Evolutionary conservation across 202 grass and related monocot species (phyloP), one percentile per base, ranked within the genome.

Genomic region (Alloteropsis angusta): DNA sequence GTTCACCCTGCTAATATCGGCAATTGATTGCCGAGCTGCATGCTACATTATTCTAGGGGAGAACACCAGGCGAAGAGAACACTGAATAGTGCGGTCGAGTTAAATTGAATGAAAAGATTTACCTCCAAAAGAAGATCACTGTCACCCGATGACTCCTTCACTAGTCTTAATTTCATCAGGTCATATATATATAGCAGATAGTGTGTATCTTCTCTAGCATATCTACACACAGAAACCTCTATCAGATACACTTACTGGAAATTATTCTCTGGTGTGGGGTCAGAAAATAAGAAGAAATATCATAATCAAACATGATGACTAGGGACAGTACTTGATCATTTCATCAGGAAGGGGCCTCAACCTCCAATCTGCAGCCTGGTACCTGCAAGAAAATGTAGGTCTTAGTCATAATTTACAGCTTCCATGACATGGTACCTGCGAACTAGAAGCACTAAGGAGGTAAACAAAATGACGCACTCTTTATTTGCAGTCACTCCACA

Each of bases 181-280:
- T 98, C 96, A 81, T 93, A 93, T 85, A 98, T 94, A 73, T 95
- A 90, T 19, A 98, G 75, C 37, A 98, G 87, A 83, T 95, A 98
- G 76, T 98, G 96, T 79, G 96, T 98, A 85, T 98, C 96, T 90
- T 98, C 96, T 91, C 92, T 98, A 42, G 90, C 96, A 70, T 98
- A 97, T 78, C 95, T 97, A 63, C 72, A 83, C 35, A 76, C 12
- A 81, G 42, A n/a, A 78, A 69, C 25, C 6, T 48, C 32, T 54
- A 72, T 65, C 49, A 88, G 41, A 77, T 58, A 77, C 32, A 81
- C 15, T 71, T 65, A 14, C 58, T 81, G 72, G 58, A 64, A 64
- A 72, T 56, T 18, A 65, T 71, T 21, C 35, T 38, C 18, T 12
- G 14, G 63, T 58, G 41, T 32, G 11, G 45, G 79, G 17, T 9